Percentiles rank a stretch among this genome's conserved stretches.
Conservation (phyloP, 2,329 filamentous ascomycete species). For the Passalora sequoiae region DNA sequence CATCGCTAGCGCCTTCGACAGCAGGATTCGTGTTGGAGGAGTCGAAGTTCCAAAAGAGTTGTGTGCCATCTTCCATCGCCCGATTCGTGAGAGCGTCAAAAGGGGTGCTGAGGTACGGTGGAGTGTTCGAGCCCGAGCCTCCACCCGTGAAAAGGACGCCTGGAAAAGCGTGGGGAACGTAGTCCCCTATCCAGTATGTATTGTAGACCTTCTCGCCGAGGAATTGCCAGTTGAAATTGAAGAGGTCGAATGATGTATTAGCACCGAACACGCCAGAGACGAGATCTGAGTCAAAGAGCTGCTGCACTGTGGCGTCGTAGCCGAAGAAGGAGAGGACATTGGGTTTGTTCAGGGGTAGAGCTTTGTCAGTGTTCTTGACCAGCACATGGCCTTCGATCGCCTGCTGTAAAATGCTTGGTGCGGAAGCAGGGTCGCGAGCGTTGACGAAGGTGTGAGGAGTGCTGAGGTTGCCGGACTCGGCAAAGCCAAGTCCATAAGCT, state of each 20-base stretch:
- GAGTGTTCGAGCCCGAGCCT: conserved; percentile 21
- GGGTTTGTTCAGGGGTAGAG: conserved; percentile 48
- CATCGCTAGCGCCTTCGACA: conserved; percentile 21
- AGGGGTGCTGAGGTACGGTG: conserved; percentile 18
- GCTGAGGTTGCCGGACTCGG: conserved; percentile 35
- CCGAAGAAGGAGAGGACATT: conserved; percentile 35
- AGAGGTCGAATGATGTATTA: conserved; percentile 1
- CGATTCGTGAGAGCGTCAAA: conserved; percentile 14
- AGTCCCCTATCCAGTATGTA: neutral
- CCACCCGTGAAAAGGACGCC: conserved; percentile 15
- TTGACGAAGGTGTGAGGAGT: conserved; percentile 49
- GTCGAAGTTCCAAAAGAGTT: conserved; percentile 3
- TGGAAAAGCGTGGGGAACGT: conserved; percentile 1
- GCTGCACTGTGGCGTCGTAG: conserved; percentile 30
- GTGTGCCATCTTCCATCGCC: conserved; percentile 13
- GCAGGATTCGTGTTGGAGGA: conserved; percentile 12
- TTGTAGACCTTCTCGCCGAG: neutral
- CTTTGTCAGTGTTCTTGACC: conserved; percentile 58
- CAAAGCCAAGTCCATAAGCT: conserved; percentile 35
- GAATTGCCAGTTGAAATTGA: conserved; percentile 3
- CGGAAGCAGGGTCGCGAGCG: conserved; percentile 47
- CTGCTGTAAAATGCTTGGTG: conserved; percentile 5
- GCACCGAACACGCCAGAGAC: neutral
- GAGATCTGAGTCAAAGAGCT: neutral
- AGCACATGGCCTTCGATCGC: conserved; percentile 50